Evolutionary conservation across 2,329 filamentous ascomycete genomes (phyloP).

Genomic region (Torrubiella hemipterigena): DNA sequence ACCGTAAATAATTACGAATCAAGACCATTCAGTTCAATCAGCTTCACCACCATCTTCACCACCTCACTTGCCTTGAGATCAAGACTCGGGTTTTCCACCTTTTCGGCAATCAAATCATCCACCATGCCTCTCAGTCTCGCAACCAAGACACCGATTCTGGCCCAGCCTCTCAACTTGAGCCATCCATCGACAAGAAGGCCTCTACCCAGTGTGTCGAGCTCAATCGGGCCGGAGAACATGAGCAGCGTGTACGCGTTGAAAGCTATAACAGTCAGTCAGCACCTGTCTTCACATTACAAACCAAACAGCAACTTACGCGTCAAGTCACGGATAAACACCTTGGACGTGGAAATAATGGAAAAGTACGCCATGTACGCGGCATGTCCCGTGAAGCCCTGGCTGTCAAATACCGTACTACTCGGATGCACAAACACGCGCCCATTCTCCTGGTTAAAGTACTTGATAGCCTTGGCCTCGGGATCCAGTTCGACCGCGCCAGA

Average conservation of each 20-base stretch:
- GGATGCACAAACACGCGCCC: constrained; percentile 90
- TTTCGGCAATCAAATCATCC: constrained; percentile 69
- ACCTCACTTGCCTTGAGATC: constrained; percentile 52
- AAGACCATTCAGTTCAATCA: constrained; percentile 84
- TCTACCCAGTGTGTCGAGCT: constrained; percentile 75
- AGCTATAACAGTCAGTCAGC: constrained; percentile 32
- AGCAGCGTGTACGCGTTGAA: constrained; percentile 85
- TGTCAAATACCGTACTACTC: constrained; percentile 72
- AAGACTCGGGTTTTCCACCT: constrained; percentile 62
- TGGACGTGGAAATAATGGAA: constrained; percentile 80
- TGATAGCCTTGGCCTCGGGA: constrained; percentile 82
- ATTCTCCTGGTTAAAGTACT: constrained; percentile 79
- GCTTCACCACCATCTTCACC: constrained; percentile 61
- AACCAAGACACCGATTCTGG: constrained; percentile 82
- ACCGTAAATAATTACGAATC: constrained; percentile 39
- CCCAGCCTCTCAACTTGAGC: constrained; percentile 80
- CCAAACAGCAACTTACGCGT: constrained; percentile 53
- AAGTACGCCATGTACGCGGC: constrained; percentile 82
- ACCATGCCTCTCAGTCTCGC: constrained; percentile 74
- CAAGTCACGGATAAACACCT: constrained; percentile 82
- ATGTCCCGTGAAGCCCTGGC: constrained; percentile 62
- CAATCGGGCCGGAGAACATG: constrained; percentile 75
- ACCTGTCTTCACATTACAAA: constrained; percentile 1
- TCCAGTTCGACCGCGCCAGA: constrained; percentile 87
- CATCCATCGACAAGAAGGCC: constrained; percentile 88